phyloP scores from a whole-genome alignment of 129 eudicot species.

The Helianthus annuus region HanXRQr2.0-SUNRISE NC_035437.2:39441034-39441533 shows the following conservation, averaged over 20 bases:
- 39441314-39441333: conserved; percentile 23
- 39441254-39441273: conserved; percentile 19
- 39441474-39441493: no score
- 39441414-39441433: not conserved
- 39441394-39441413: not conserved
- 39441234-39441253: conserved; percentile 35
- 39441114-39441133: conserved; percentile 14
- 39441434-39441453: no score
- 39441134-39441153: conserved; percentile 40
- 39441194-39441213: conserved; percentile 33
- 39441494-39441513: no score
- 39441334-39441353: conserved; percentile 1
- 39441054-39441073: conserved; percentile 12
- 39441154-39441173: conserved; percentile 20
- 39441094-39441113: conserved; percentile 18
- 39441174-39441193: not conserved
- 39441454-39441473: not conserved
- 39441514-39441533: no score
- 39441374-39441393: conserved; percentile 18
- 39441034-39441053: conserved; percentile 22
- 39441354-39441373: not conserved
- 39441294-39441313: conserved; percentile 35
- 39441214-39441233: not conserved
- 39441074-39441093: conserved; percentile 27
- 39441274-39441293: conserved; percentile 23